phyloP scores from a whole-genome alignment of 2,329 filamentous ascomycete species.

The Dactylellina leptospora region DNA sequence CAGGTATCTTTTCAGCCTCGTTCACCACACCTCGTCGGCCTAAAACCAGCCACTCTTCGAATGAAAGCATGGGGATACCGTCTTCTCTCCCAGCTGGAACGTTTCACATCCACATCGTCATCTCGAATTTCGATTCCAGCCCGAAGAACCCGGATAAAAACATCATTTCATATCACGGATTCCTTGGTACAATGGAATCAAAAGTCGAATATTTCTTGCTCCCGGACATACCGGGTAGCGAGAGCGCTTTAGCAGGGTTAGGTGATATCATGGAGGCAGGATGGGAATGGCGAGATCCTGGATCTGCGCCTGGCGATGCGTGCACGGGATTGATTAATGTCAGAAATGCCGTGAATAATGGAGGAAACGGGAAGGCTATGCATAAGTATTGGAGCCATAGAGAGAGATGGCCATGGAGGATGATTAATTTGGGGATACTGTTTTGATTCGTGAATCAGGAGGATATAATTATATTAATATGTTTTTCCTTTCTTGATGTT shows the following conservation, averaged over 20 bases:
- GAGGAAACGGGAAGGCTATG: conserved; percentile 43
- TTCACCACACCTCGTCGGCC: conserved; percentile 18
- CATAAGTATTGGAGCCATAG: conserved; percentile 53
- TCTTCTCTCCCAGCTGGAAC: conserved; percentile 22
- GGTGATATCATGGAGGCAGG: conserved; percentile 51
- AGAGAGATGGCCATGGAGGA: conserved; percentile 48
- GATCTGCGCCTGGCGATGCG: conserved; percentile 14
- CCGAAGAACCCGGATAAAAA: conserved; percentile 30
- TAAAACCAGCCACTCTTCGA: conserved; percentile 41
- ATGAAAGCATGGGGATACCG: conserved; percentile 30
- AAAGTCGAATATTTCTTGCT: conserved; percentile 46
- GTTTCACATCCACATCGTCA: conserved; percentile 47
- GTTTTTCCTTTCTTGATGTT: not conserved
- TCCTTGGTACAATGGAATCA: conserved; percentile 36
- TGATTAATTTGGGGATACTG: conserved; percentile 45
- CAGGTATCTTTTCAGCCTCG: conserved; percentile 27
- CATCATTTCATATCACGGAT: conserved; percentile 40
- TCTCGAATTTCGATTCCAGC: conserved; percentile 39
- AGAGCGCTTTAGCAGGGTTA: conserved; percentile 43
- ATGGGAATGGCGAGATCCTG: conserved; percentile 46
- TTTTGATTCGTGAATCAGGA: conserved; percentile 8
- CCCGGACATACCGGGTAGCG: conserved; percentile 44
- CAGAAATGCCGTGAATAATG: conserved; percentile 46
- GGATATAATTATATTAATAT: not conserved
- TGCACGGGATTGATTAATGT: conserved; percentile 45